Base-by-base conservation (phyloP, 148 eudicot genomes). In the Bassia scoparia region DNA sequence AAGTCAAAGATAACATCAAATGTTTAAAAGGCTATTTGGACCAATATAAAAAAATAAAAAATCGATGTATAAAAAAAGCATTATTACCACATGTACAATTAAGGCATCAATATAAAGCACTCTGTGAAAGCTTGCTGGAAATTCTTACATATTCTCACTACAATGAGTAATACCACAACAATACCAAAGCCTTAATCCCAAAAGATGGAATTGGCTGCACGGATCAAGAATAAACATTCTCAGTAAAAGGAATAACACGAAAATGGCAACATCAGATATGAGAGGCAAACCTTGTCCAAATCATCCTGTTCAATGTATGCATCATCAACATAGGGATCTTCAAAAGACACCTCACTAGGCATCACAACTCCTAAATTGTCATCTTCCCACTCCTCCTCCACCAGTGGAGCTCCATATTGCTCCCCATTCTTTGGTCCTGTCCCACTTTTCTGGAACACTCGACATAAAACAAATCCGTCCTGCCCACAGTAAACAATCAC, bases 341-440 rank as follows among this genome's bases (percentile, higher is more conserved):
- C 89, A 59, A 80, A 84, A 59, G 61, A 76, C 76, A 81, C 86
- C 53, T 75, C 76, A 24, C 80, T 84, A 61, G 88, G 89, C 43
- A 78, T 71, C 76, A 79, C 58, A 69, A 69, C 84, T 55, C 73
- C 76, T 35, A 23, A 29, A 58, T 83, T 86, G 60, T 88, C 87
- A 37, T 81, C 81, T 61, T 91, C 97, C 99, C 97, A 92, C 78
- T 96, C 99, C 80, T 88, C 96, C 76, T 96, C 99, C 62, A 85
- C 76, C 71, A 96, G 84, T 49, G 99, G 94, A 7, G 99, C 99
- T 50, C 99, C 99, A 74, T 92, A 92, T 65, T 84, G 84, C 80
- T 92, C 99, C 58, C 99, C 99, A 64, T 96, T 96, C 83, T 96
- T 96, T 27, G 99, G 99, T 33, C 99, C 99, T 5, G 96, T 67